Conservation (phyloP, 179 eudicot genomes). For the Silene vulgaris region DNA sequence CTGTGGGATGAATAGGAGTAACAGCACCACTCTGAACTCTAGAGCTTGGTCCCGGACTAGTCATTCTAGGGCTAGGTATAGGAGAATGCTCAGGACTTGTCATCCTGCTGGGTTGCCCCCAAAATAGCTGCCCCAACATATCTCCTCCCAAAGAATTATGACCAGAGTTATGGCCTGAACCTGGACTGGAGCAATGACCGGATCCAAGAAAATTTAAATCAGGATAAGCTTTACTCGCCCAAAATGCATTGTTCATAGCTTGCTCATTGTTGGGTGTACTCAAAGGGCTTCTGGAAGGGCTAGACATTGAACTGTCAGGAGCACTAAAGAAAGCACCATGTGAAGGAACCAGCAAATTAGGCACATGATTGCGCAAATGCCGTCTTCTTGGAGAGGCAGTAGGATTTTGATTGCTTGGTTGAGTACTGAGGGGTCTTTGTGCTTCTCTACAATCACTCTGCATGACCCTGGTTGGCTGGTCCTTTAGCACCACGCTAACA, state of each 20-base stretch:
- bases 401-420: conserved; percentile 37
- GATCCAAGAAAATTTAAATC: conserved; percentile 79
- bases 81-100: conserved; percentile 88
- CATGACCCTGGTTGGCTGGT: conserved; percentile 33
- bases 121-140: conserved; percentile 67
- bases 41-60: conserved; percentile 95
- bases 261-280: conserved; percentile 69
- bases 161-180: conserved; percentile 91
- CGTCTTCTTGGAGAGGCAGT: conserved; percentile 53
- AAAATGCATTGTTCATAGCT: conserved; percentile 48
- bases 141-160: conserved; percentile 96
- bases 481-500: conserved; percentile 48
- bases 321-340: conserved; percentile 71
- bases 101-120: conserved; percentile 94
- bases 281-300: conserved; percentile 90
- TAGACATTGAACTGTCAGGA: conserved; percentile 86
- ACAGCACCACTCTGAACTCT: conserved; percentile 94
- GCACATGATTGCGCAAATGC: conserved; percentile 55
- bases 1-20: conserved; percentile 88
- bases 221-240: conserved; percentile 64
- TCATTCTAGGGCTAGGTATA: conserved; percentile 83
- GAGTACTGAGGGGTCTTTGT: conserved; percentile 37
- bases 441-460: conserved; percentile 39
- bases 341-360: conserved; percentile 60
- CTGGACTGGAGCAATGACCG: conserved; percentile 95